Percentiles rank a stretch among this genome's conserved stretches.
phyloP scores from a whole-genome alignment of 1,139 yeast genomes.

The Pichiaceae sp. region DNA sequence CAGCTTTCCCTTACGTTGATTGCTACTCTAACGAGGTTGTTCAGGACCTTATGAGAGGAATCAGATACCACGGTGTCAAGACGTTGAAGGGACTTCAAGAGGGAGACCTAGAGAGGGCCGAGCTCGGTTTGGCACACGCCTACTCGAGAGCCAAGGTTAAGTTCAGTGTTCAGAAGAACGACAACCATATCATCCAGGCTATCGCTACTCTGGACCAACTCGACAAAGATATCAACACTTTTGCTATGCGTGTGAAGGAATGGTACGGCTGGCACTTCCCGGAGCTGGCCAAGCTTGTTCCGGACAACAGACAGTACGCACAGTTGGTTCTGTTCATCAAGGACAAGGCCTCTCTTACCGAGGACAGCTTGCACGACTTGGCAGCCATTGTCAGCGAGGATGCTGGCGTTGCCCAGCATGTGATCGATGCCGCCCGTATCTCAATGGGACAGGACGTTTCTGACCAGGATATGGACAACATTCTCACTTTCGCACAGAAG shows the following conservation, averaged over 20 bases:
- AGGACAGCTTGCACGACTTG: constrained; percentile 80
- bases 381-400: constrained; percentile 89
- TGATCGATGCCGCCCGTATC: constrained; percentile 85
- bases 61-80: constrained; percentile 85
- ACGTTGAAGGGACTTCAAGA: constrained; percentile 85
- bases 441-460: constrained; percentile 99
- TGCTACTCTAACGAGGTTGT: constrained; percentile 86
- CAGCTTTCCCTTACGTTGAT: constrained; percentile 78
- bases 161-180: constrained; percentile 97
- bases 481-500: constrained; percentile 85
- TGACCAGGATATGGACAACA: constrained; percentile 87
- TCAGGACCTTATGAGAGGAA: constrained; percentile 92
- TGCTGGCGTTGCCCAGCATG: constrained; percentile 86
- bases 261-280: constrained; percentile 99
- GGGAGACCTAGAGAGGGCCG: constrained; percentile 97
- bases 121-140: constrained; percentile 97
- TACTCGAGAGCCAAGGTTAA: constrained; percentile 98
- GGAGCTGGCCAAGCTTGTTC: constrained; percentile 90
- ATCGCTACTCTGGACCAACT: constrained; percentile 94
- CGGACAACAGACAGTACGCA: constrained; percentile 87
- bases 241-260: constrained; percentile 98
- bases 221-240: constrained; percentile 95
- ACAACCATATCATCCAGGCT: constrained; percentile 97
- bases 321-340: constrained; percentile 72
- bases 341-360: constrained; percentile 79